Evolutionary conservation across 2,329 filamentous ascomycete species (phyloP).

Genomic region (Monilinia laxa): DNA sequence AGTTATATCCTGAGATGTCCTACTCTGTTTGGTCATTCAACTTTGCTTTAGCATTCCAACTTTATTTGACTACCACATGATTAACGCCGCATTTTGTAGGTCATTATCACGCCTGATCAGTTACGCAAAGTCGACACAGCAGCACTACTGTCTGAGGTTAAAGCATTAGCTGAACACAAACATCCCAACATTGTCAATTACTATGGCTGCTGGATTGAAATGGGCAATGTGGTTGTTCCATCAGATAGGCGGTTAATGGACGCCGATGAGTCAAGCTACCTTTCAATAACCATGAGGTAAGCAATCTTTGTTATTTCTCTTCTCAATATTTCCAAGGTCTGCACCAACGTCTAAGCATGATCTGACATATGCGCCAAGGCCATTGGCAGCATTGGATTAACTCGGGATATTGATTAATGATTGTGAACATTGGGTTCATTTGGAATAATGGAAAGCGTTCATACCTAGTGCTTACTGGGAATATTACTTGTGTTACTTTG

Average conservation of each 20-base stretch:
- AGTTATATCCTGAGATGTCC: background rate
- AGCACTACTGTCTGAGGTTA: constrained; percentile 48
- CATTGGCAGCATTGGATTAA: background rate
- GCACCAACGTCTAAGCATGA: background rate
- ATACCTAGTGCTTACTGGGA: too few species aligned
- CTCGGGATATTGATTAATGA: too few species aligned
- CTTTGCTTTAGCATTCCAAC: background rate
- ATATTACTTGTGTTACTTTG: background rate
- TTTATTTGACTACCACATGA: background rate
- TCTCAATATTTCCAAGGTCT: background rate
- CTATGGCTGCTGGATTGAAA: constrained; percentile 63
- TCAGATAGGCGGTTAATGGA: constrained; percentile 33
- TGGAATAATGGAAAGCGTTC: too few species aligned
- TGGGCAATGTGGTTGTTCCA: constrained; percentile 11
- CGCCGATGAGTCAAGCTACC: constrained; percentile 8
- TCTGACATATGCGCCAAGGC: too few species aligned
- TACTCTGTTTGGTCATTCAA: background rate
- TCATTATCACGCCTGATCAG: constrained; percentile 49
- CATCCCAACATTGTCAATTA: constrained; percentile 68
- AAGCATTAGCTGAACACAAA: constrained; percentile 60
- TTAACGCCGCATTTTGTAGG: constrained; percentile 35
- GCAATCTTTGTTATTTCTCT: background rate
- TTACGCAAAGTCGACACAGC: constrained; percentile 21
- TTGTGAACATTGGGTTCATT: background rate
- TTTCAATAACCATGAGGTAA: constrained; percentile 13